A percentile compares a stretch with the other conserved stretches of the same genome.
These are phyloP conservation scores for Graphium sp. DNA, from an alignment of 2,329 filamentous ascomycete genomes.

Conservation along the genomic window DNA sequence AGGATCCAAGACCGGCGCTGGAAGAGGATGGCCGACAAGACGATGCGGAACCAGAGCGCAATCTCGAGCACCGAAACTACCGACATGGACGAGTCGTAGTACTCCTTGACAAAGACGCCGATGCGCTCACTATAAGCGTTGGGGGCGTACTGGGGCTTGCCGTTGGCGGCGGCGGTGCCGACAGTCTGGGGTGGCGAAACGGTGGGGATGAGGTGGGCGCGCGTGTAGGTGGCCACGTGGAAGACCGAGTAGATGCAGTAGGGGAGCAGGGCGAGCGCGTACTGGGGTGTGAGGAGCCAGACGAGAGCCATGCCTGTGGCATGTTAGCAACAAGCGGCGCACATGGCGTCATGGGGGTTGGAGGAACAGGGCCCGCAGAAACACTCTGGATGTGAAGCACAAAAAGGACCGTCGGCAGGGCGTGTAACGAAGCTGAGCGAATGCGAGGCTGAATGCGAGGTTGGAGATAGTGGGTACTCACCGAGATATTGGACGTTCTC, in stretches of 20 bases:
- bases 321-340: too few species aligned
- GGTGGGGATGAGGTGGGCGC: conserved; percentile 82
- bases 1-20: conserved; percentile 83
- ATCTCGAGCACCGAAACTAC: conserved; percentile 84
- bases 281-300: conserved; percentile 85
- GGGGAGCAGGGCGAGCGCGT: conserved; percentile 77
- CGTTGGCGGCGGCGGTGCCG: conserved; percentile 35
- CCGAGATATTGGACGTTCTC: conserved; percentile 97
- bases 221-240: conserved; percentile 93
- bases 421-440: too few species aligned
- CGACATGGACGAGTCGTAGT: conserved; percentile 94
- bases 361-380: neutral
- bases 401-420: too few species aligned
- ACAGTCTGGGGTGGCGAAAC: conserved; percentile 49
- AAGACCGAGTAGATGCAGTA: conserved; percentile 97
- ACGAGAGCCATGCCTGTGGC: conserved; percentile 56
- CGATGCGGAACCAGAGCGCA: conserved; percentile 65
- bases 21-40: conserved; percentile 73
- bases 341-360: neutral
- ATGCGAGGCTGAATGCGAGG: too few species aligned
- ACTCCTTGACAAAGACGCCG: conserved; percentile 88
- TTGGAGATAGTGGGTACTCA: conserved; percentile 40
- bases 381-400: too few species aligned
- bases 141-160: conserved; percentile 29
- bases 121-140: conserved; percentile 65